Evolutionary conservation across 2,329 filamentous ascomycete species (phyloP).

Genomic region (Penicillium sp.): DNA sequence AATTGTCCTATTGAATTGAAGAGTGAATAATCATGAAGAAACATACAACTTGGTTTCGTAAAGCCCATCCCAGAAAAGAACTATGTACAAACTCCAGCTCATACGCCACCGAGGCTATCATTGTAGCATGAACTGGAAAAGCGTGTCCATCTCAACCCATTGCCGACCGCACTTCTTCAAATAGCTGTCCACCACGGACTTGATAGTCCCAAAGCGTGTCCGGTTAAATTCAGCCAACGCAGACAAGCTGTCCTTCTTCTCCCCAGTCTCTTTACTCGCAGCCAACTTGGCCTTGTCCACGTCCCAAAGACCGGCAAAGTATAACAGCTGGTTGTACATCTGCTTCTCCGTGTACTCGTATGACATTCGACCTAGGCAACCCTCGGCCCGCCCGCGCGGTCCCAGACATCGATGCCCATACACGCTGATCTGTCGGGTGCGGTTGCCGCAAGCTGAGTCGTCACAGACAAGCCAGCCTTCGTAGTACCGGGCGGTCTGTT

Average conservation of each 20-base stretch:
- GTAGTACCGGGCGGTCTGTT: constrained; percentile 77
- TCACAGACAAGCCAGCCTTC: constrained; percentile 88
- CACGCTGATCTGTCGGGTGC: constrained; percentile 86
- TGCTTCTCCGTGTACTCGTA: constrained; percentile 85
- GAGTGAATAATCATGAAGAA: constrained; percentile 4
- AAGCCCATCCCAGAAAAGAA: constrained; percentile 6
- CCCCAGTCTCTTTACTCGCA: constrained; percentile 46
- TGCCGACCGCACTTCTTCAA: constrained; percentile 83
- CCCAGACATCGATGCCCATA: constrained; percentile 88
- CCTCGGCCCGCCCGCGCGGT: constrained; percentile 73
- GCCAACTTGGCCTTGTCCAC: constrained; percentile 67
- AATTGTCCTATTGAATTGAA: too few relatives aligned
- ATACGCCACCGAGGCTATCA: constrained; percentile 26
- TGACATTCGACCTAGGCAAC: constrained; percentile 79
- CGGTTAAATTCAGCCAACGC: constrained; percentile 78
- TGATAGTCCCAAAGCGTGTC: constrained; percentile 67
- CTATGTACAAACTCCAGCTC: constrained; percentile 26
- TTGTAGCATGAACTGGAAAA: constrained; percentile 61
- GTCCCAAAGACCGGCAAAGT: constrained; percentile 79
- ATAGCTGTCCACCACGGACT: constrained; percentile 72
- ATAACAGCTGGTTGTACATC: constrained; percentile 91
- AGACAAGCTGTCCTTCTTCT: constrained; percentile 60
- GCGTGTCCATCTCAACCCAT: constrained; percentile 87
- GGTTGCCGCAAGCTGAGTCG: constrained; percentile 76
- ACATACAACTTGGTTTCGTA: constrained; percentile 9